Conservation (phyloP, 2,329 filamentous ascomycete genomes). For the Didymellaceae sp. region DNA sequence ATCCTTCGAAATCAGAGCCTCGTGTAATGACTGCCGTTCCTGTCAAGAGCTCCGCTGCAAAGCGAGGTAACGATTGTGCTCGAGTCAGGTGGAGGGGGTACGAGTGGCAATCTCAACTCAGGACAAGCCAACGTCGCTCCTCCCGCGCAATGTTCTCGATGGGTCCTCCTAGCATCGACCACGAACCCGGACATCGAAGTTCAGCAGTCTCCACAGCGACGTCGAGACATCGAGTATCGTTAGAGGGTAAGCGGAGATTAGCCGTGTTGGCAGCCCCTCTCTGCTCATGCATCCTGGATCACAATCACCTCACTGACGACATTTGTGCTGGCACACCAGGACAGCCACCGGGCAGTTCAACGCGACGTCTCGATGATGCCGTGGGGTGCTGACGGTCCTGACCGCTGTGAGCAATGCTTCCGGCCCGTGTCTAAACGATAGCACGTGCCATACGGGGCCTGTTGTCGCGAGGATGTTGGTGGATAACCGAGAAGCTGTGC, state of each 20-base stretch:
- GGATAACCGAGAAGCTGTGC: conserved; percentile 19
- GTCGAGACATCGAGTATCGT: conserved; percentile 8
- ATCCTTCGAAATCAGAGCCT: neutral
- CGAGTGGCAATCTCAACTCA: conserved; percentile 15
- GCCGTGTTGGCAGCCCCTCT: conserved; percentile 20
- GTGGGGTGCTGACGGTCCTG: conserved; percentile 18
- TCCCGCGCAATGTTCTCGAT: conserved; percentile 8
- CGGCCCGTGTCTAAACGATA: conserved; percentile 12
- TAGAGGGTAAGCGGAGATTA: conserved; percentile 19
- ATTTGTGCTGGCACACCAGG: conserved; percentile 11
- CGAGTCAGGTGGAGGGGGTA: conserved; percentile 4
- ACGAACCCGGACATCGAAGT: conserved; percentile 10
- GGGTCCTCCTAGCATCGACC: conserved; percentile 10
- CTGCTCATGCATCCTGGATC: conserved; percentile 16
- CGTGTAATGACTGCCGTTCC: conserved; percentile 3
- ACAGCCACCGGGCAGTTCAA: conserved; percentile 21
- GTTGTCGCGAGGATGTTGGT: conserved; percentile 25
- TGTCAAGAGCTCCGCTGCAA: neutral
- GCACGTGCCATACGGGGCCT: conserved; percentile 27
- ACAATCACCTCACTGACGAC: conserved; percentile 18
- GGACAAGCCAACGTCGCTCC: conserved; percentile 2
- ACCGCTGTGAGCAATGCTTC: conserved; percentile 26
- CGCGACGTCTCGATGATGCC: conserved; percentile 26
- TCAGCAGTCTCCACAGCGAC: conserved; percentile 14
- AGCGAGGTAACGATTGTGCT: neutral